Evolutionary conservation across 192 early-diverging fungal species (phyloP).

Genomic region (Piromyces finnis): DNA sequence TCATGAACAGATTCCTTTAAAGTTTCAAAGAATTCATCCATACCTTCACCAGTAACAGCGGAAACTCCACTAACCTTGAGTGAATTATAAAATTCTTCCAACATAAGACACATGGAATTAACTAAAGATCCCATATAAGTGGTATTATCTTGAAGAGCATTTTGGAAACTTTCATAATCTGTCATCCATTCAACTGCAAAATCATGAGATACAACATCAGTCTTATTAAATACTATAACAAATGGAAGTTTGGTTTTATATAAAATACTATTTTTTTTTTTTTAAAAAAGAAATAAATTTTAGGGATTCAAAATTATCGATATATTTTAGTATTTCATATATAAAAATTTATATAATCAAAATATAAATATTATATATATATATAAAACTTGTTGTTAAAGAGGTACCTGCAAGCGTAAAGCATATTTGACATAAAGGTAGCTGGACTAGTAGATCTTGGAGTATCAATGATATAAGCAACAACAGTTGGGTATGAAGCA

Average conservation of each 20-base stretch:
- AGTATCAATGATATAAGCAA: conserved; percentile 91
- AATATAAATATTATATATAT: too few relatives aligned
- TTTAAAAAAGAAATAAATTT: too few relatives aligned
- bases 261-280: conserved; percentile 37
- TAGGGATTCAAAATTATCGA: too few relatives aligned
- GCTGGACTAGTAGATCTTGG: conserved; percentile 76
- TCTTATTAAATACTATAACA: conserved; percentile 90
- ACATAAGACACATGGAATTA: conserved; percentile 84
- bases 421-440: conserved; percentile 98
- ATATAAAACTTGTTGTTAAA: too few relatives aligned
- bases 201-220: conserved; percentile 72
- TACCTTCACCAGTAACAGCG: conserved; percentile 81
- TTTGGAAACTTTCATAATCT: conserved; percentile 88
- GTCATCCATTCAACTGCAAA: conserved; percentile 94
- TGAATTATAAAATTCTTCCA: conserved; percentile 90
- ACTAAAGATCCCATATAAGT: conserved; percentile 84
- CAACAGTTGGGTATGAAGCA: conserved; percentile 73
- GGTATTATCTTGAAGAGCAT: conserved; percentile 60
- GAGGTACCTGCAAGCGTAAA: conserved; percentile 59
- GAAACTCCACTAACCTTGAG: conserved; percentile 49
- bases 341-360: too few relatives aligned
- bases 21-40: conserved; percentile 70
- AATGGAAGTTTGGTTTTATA: conserved; percentile 97
- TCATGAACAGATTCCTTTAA: conserved; percentile 65
- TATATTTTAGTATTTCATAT: too few relatives aligned